Conservation (phyloP, 192 early-diverging fungal species). For the Coemansia sp. region DNA sequence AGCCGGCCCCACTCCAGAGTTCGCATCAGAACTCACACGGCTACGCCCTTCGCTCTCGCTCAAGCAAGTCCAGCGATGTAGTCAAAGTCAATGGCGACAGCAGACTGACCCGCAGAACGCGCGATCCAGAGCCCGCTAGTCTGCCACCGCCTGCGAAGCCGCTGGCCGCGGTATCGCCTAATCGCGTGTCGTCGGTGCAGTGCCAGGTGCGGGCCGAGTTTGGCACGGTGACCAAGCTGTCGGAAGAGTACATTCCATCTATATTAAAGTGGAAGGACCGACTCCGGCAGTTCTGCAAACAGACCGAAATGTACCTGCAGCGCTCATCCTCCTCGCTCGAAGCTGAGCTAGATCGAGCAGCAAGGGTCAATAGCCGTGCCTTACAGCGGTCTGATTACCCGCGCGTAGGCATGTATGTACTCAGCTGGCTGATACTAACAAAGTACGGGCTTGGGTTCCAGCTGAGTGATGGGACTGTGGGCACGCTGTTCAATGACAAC, state of each 20-base stretch:
- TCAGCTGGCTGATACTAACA: slow-evolving; percentile 81
- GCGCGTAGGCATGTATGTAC: slow-evolving; percentile 66
- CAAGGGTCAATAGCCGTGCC: neutral
- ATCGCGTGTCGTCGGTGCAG: neutral
- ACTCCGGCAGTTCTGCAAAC: slow-evolving; percentile 26
- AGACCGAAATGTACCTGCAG: slow-evolving; percentile 21
- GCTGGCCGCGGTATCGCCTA: neutral
- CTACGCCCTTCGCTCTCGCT: slow-evolving; percentile 31
- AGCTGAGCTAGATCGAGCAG: slow-evolving; percentile 12
- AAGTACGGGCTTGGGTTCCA: slow-evolving; percentile 91
- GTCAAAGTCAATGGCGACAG: neutral
- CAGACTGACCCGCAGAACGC: neutral
- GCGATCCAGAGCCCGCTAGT: neutral
- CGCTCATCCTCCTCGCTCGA: slow-evolving; percentile 24
- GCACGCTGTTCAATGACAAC: slow-evolving; percentile 87
- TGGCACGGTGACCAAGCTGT: slow-evolving; percentile 40
- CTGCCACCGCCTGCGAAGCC: neutral
- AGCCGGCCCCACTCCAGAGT: neutral
- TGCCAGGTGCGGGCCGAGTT: slow-evolving; percentile 36
- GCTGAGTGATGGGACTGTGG: slow-evolving; percentile 78
- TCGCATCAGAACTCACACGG: slow-evolving; percentile 8
- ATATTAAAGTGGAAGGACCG: slow-evolving; percentile 40
- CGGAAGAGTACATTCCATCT: slow-evolving; percentile 44
- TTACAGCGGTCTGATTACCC: slow-evolving; percentile 11
- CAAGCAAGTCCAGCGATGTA: neutral